phyloP scores from a whole-genome alignment of 1,139 yeast genomes.

The Candida sanyaensis region DNA sequence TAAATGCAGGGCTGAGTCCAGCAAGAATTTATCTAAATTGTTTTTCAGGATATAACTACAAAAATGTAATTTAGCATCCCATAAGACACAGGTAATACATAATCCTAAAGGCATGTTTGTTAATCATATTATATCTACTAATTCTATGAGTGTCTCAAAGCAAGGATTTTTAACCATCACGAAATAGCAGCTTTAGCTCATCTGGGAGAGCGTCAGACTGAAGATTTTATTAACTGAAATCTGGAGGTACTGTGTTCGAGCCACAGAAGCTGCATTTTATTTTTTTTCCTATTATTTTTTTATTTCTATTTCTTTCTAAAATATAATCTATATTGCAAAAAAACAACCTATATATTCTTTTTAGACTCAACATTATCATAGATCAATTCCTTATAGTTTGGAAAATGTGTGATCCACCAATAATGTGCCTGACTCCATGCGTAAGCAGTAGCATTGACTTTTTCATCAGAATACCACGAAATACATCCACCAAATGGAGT shows the following conservation, averaged over 20 bases:
- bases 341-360: background rate
- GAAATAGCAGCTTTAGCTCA: conserved; percentile 22
- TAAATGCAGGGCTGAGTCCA: no score
- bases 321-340: no score
- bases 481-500: conserved; percentile 45
- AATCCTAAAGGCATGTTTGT: no score
- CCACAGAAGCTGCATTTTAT: conserved; percentile 50
- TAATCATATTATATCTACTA: no score
- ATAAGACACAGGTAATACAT: no score
- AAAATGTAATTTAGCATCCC: no score
- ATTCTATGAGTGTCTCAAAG: no score
- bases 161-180: no score
- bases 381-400: conserved; percentile 31
- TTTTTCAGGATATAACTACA: no score
- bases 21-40: no score
- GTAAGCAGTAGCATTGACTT: conserved; percentile 36
- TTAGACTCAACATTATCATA: conserved; percentile 7
- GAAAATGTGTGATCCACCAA: conserved; percentile 30
- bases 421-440: conserved; percentile 40
- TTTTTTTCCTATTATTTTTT: background rate
- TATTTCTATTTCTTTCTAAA: no score
- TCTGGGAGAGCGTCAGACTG: conserved; percentile 62
- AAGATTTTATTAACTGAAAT: conserved; percentile 28
- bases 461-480: conserved; percentile 39
- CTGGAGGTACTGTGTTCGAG: conserved; percentile 61